Evolutionary conservation across 805 yeast species (phyloP).

Genomic region (Lipomyces yamanashiensis): DNA sequence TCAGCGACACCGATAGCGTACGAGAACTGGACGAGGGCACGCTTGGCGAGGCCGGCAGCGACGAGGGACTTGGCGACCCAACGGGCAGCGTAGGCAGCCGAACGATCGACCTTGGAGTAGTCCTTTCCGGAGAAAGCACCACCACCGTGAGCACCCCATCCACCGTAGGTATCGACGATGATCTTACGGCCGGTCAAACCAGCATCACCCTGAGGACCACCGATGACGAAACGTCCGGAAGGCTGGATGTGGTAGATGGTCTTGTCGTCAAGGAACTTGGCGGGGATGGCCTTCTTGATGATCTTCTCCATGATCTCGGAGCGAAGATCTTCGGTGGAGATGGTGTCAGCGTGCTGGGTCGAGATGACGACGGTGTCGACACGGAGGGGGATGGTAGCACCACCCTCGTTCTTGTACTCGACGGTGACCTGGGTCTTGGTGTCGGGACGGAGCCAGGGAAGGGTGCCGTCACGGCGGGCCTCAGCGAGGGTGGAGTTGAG

Average conservation of each 20-base stretch:
- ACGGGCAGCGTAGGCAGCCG: conserved; percentile 99
- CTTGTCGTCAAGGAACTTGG: conserved; percentile 86
- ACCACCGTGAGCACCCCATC: conserved; percentile 99
- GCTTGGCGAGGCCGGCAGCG: conserved; percentile 90
- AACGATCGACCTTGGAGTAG: conserved; percentile 99
- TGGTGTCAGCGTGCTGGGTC: conserved; percentile 96
- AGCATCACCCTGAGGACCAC: conserved; percentile 99
- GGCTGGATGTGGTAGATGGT: conserved; percentile 99
- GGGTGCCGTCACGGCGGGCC: conserved; percentile 94
- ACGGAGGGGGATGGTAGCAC: conserved; percentile 94
- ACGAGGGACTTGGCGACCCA: conserved; percentile 99
- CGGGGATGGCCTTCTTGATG: conserved; percentile 91
- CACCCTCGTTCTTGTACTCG: conserved; percentile 91
- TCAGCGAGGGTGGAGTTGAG: conserved; percentile 95
- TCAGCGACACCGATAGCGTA: conserved; percentile 99
- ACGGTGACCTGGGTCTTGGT: conserved; percentile 99
- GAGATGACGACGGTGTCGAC: conserved; percentile 98
- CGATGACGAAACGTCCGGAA: conserved; percentile 98
- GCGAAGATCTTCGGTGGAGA: conserved; percentile 92
- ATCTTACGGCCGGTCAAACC: conserved; percentile 99
- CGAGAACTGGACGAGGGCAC: conserved; percentile 97
- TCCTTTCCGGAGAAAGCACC: conserved; percentile 99
- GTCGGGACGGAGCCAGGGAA: conserved; percentile 98
- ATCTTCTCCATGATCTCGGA: conserved; percentile 74
- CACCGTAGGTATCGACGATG: conserved; percentile 99